Conservation (phyloP, 2,329 filamentous ascomycete species). For the Cytospora piceae region DNA sequence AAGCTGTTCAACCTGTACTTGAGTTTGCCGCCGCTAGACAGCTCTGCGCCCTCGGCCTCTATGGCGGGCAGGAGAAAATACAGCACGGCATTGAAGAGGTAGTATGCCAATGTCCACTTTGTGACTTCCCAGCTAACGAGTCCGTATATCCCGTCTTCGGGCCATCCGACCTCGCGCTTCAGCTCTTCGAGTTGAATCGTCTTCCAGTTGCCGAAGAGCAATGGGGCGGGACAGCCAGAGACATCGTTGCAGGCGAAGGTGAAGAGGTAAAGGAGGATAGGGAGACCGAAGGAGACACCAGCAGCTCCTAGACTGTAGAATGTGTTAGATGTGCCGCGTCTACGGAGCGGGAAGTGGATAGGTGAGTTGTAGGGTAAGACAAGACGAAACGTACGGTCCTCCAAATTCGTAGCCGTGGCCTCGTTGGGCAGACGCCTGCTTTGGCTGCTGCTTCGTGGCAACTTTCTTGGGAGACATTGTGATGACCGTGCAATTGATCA, state of each 20-base stretch:
- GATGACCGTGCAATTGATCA: not conserved
- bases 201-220: conserved; percentile 68
- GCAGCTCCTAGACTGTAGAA: conserved; percentile 70
- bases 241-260: conserved; percentile 91
- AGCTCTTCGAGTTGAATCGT: conserved; percentile 72
- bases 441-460: conserved; percentile 29
- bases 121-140: conserved; percentile 72
- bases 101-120: conserved; percentile 76
- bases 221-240: conserved; percentile 86
- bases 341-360: not conserved
- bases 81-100: conserved; percentile 73
- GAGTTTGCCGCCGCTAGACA: conserved; percentile 72
- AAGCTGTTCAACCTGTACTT: conserved; percentile 85
- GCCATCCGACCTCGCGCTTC: conserved; percentile 84
- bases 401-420: conserved; percentile 56
- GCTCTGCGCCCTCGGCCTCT: conserved; percentile 69
- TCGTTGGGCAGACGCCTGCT: conserved; percentile 34
- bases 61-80: conserved; percentile 77
- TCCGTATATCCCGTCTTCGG: conserved; percentile 68
- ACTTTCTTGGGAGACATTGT: conserved; percentile 21
- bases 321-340: not conserved
- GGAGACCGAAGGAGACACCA: conserved; percentile 78
- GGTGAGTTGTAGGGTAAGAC: not conserved
- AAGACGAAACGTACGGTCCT: conserved; percentile 49
- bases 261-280: conserved; percentile 76